Evolutionary conservation across 2,329 filamentous ascomycete genomes (phyloP).

Genomic region (Colletotrichum sp.): DNA sequence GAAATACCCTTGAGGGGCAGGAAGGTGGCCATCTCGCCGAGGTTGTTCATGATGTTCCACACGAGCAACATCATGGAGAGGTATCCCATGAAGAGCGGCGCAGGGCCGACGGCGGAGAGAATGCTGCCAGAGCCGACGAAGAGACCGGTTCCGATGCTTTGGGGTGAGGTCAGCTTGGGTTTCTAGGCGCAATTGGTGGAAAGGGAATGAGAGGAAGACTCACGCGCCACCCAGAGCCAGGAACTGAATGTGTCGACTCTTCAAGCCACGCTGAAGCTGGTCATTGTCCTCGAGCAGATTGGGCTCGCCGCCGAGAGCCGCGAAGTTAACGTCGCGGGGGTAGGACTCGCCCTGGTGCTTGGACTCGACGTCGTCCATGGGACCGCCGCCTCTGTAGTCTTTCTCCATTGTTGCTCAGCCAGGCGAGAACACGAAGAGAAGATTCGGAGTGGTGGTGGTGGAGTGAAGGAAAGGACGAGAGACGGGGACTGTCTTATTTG

Average conservation of each 20-base stretch:
- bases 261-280: slow-evolving; percentile 61
- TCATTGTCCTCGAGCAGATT: slow-evolving; percentile 41
- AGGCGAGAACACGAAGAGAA: not conserved
- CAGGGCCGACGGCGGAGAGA: slow-evolving; percentile 62
- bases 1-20: slow-evolving; percentile 62
- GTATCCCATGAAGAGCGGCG: slow-evolving; percentile 74
- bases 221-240: slow-evolving; percentile 56
- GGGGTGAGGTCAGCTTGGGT: slow-evolving; percentile 3
- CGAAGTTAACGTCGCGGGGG: slow-evolving; percentile 24
- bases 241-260: slow-evolving; percentile 66
- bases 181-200: not conserved
- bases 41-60: slow-evolving; percentile 58
- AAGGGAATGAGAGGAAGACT: slow-evolving; percentile 20
- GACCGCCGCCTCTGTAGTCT: slow-evolving; percentile 16
- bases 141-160: slow-evolving; percentile 67
- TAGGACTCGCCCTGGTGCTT: slow-evolving; percentile 24
- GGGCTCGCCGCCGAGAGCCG: slow-evolving; percentile 26
- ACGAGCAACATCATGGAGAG: slow-evolving; percentile 58
- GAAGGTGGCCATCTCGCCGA: slow-evolving; percentile 61
- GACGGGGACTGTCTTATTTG: not conserved
- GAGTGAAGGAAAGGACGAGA: not conserved
- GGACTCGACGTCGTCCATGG: slow-evolving; percentile 22
- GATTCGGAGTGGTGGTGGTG: not conserved
- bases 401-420: slow-evolving; percentile 5
- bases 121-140: slow-evolving; percentile 67